Percentiles rank a stretch among this genome's conserved stretches.
These are phyloP conservation scores for Alternaria gansuensis DNA, from an alignment of 2,329 filamentous ascomycete genomes.

Conservation along the genomic window DNA sequence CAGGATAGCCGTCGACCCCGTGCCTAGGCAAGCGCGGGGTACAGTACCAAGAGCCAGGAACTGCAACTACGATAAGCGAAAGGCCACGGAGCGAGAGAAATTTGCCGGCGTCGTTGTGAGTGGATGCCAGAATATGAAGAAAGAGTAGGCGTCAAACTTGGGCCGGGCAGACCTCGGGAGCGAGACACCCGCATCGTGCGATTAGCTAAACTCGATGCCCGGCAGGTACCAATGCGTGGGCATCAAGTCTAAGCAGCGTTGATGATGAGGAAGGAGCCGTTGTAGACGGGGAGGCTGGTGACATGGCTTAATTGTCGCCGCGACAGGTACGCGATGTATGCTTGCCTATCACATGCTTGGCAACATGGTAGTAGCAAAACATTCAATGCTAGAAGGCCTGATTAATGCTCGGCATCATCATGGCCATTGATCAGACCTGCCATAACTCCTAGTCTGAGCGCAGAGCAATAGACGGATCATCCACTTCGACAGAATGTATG, in stretches of 20 bases:
- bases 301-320: background rate
- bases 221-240: background rate
- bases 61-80: slow-evolving; percentile 15
- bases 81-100: slow-evolving; percentile 4
- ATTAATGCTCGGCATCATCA: background rate
- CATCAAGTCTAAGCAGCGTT: background rate
- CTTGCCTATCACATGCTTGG: background rate
- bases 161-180: slow-evolving; percentile 3
- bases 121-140: background rate
- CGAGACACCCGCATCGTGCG: background rate
- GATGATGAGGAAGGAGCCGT: background rate
- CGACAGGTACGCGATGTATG: slow-evolving; percentile 1
- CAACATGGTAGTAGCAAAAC: background rate
- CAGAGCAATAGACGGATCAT: background rate
- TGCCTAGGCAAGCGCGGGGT: slow-evolving; percentile 6
- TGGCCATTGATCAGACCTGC: background rate
- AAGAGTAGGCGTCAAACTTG: slow-evolving; percentile 7
- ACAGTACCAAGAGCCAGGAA: slow-evolving; percentile 9
- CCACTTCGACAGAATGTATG: background rate
- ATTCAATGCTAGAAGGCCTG: background rate
- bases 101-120: background rate
- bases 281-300: slow-evolving; percentile 1
- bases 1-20: slow-evolving; percentile 4
- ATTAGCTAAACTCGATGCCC: slow-evolving; percentile 6
- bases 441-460: background rate